Evolutionary conservation across 495 filamentous ascomycete genomes (phyloP).

Genomic region (Neurospora sp.): DNA sequence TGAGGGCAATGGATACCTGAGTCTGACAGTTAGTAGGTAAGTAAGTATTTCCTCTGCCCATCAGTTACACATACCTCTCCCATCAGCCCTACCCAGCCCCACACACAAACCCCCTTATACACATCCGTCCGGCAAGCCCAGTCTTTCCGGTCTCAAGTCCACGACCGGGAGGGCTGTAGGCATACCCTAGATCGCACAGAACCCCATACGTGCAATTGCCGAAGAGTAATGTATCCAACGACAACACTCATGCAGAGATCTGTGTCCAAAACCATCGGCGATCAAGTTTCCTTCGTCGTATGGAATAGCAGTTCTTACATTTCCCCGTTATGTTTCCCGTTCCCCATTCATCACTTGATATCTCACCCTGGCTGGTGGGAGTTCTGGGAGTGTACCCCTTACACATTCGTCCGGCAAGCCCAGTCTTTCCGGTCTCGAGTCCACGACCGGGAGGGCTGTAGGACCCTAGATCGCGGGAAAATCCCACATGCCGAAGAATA

Average conservation of each 20-base stretch:
- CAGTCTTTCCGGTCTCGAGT: background rate
- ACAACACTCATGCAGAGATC: background rate
- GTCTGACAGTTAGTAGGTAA: background rate
- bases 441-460: background rate
- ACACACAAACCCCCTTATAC: background rate
- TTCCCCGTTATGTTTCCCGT: background rate
- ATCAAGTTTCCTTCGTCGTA: background rate
- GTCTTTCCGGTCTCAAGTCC: background rate
- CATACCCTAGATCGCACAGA: background rate
- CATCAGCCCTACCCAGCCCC: background rate
- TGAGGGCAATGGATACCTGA: background rate
- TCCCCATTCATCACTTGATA: no score
- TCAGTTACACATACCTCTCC: background rate
- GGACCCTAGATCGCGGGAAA: background rate
- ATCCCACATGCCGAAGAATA: background rate
- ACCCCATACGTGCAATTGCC: background rate
- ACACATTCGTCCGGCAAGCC: background rate
- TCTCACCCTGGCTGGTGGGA: no score
- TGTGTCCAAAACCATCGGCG: background rate
- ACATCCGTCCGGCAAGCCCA: background rate
- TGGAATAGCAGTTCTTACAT: background rate
- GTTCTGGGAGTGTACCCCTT: no score
- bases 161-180: background rate
- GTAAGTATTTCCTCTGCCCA: background rate
- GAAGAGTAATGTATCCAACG: background rate